Evolutionary conservation across 2,329 filamentous ascomycete species (phyloP), one percentile per base, ranked within the genome.

Genomic region (Colletotrichum somersetense): DNA sequence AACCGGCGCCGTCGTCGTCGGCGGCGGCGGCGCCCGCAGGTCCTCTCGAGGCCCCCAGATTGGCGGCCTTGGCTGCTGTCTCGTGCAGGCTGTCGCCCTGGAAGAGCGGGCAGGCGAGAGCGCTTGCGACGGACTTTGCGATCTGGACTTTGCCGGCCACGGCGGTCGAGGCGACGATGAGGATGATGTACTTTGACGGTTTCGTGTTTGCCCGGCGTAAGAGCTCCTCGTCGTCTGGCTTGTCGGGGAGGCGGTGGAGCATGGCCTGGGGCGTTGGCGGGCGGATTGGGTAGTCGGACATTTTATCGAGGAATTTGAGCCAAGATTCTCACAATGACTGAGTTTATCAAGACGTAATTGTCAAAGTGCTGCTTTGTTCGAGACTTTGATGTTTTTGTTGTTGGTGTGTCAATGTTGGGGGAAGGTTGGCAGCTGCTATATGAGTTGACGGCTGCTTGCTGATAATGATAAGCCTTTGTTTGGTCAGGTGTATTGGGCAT

Each of bases 1-100:
- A 2, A 3, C 33, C 23, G 4, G n/a, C 7, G 26, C 40, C 58
- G 30, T 7, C 3, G 30, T 7, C 3, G 18, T 18, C 18, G 18
- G 18, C 7, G 18, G 2, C 42, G 18, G 3, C 7, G 42, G 3
- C 42, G 18, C 20, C 59, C 8, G 18, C 66, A 18, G 58, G 20
- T 11, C 33, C 20, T 52, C 26, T 33, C 44, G 20, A 20, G 38
- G 33, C 23, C 18, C 62, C 77, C 2, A 79, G 73, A 40, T 58
- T 73, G 18, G 77, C 77, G 33, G 77, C 77, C 67, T 78, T 80
- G 71, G 77, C 77, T 8, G 74, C 73, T 11, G 76, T 77, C 59
- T 78, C 75, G 68, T 80, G 78, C 56, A 79, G 20, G 73, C 77
- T 79, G 67, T 80, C 78, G 68, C 78, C 79, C 52, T 77, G 74